phyloP scores from a whole-genome alignment of 768 basidiomycete species.

The Leccinum fibrillosum region DNA sequence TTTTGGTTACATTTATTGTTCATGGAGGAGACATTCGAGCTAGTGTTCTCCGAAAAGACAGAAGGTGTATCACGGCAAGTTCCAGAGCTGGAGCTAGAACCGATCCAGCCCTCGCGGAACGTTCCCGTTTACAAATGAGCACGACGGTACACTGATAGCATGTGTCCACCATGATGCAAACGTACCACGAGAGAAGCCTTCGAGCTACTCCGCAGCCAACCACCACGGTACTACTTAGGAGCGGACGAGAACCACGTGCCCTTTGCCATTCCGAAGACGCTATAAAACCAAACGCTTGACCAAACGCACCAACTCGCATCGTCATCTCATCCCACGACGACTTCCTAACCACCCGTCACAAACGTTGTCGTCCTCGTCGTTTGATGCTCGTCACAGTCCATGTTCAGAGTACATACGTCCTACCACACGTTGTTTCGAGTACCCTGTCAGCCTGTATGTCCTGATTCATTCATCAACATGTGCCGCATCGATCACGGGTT shows the following conservation, averaged over 20 bases:
- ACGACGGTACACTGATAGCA: slow-evolving; percentile 77
- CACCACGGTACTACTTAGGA: slow-evolving; percentile 10
- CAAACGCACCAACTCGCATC: slow-evolving; percentile 76
- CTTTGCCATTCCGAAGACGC: slow-evolving; percentile 73
- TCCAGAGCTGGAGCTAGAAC: slow-evolving; percentile 58
- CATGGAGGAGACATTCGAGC: neutral
- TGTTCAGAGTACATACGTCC: slow-evolving; percentile 83
- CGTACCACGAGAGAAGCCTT: slow-evolving; percentile 72
- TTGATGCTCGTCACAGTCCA: slow-evolving; percentile 91
- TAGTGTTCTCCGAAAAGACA: slow-evolving; percentile 72
- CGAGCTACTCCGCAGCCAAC: slow-evolving; percentile 62
- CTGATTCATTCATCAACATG: slow-evolving; percentile 1
- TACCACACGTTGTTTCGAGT: slow-evolving; percentile 91
- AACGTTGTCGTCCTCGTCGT: slow-evolving; percentile 76
- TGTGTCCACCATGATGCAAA: slow-evolving; percentile 91
- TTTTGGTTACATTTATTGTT: neutral
- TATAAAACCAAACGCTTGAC: slow-evolving; percentile 41
- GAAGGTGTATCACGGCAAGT: slow-evolving; percentile 73
- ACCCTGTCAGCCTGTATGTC: slow-evolving; percentile 70
- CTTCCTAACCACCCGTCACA: slow-evolving; percentile 70
- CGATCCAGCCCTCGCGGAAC: slow-evolving; percentile 49
- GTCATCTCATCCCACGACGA: slow-evolving; percentile 78
- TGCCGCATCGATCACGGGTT: slow-evolving; percentile 4
- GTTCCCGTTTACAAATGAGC: slow-evolving; percentile 86
- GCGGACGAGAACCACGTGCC: slow-evolving; percentile 84